Evolutionary conservation across 768 basidiomycete genomes (phyloP), one percentile per base, ranked within the genome.

Genomic region (Hirschioporus abietinus): DNA sequence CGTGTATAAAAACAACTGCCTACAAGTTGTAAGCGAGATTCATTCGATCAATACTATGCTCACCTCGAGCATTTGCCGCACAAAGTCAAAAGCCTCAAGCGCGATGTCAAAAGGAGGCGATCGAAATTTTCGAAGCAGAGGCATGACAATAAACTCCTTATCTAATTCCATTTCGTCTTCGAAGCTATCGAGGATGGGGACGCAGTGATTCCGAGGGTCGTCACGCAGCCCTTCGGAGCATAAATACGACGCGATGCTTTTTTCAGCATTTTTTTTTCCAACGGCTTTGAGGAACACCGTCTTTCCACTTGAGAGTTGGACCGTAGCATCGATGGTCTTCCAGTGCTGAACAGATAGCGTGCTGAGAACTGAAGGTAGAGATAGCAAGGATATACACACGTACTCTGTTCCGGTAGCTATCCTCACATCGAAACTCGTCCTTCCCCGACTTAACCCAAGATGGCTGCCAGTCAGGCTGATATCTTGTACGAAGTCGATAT

Each of bases 51-150:
- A 2, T 30, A 8, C 4, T 30, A 30, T 2, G 9, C 58, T 59
- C 58, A 71, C 71, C 65, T 74, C 72, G 3, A 73, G 65, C 18
- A 70, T 35, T 58, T 75, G 74, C 23, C 63, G 64, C 10, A 71
- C 66, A 59, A 75, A 73, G 12, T 72, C 70, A 15, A 75, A 35
- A 24, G 70, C 70, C 35, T 75, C 69, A 5, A 72, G 72, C 1
- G 72, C 63, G 5, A 66, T 71, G 4, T 63, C 57, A 23, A 77
- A 70, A 0, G 60, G 67, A 0, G 76, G 76, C 30, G 74, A 58
- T 63, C 76, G 64, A 61, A 70, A 71, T 1, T 68, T 72, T 25
- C 74, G 70, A 10, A 77, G 64, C 15, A 68, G 69, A 1, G 75
- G 67, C 68, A 74, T 75, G 8, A 77, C 70, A 58, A 76, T 66